These are phyloP conservation scores for Solanum aculeatissimum DNA, from an alignment of 305 asterid genomes.

Conservation along the genomic window DNA sequence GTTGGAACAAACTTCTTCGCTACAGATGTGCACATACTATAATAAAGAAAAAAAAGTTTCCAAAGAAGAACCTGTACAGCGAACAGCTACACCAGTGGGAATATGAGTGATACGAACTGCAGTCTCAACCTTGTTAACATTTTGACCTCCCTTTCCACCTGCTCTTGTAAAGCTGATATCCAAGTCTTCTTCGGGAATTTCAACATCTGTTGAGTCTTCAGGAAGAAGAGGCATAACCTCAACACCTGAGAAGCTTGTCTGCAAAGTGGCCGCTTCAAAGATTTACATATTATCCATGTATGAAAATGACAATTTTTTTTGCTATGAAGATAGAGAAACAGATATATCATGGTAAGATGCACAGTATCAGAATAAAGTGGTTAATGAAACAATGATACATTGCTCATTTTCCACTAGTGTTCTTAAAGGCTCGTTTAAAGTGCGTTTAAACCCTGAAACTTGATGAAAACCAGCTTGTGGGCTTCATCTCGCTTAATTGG, in stretches of 20 bases:
- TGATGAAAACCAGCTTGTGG: neutral
- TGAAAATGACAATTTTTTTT: neutral
- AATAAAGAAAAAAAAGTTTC: neutral
- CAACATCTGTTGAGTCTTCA: conserved; percentile 69
- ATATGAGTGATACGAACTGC: conserved; percentile 90
- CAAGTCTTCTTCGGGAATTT: conserved; percentile 93
- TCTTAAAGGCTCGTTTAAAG: neutral
- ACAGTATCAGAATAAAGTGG: neutral
- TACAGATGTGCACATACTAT: neutral
- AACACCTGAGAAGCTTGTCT: conserved; percentile 92
- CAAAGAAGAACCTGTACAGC: conserved; percentile 66
- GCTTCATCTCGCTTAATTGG: neutral
- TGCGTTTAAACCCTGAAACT: neutral
- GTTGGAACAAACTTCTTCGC: neutral
- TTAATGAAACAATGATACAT: neutral
- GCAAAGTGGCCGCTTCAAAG: conserved; percentile 15
- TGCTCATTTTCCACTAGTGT: neutral
- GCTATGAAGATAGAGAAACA: neutral
- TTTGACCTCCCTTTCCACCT: conserved; percentile 98
- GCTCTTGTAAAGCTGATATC: conserved; percentile 70
- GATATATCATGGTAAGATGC: neutral
- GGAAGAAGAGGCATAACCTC: conserved; percentile 99
- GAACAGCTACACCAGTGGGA: conserved; percentile 83
- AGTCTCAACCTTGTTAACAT: conserved; percentile 88
- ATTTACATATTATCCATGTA: neutral